Evolutionary conservation across 78 protist species (phyloP).

Genomic region (Pigoraptor vietnamica): DNA sequence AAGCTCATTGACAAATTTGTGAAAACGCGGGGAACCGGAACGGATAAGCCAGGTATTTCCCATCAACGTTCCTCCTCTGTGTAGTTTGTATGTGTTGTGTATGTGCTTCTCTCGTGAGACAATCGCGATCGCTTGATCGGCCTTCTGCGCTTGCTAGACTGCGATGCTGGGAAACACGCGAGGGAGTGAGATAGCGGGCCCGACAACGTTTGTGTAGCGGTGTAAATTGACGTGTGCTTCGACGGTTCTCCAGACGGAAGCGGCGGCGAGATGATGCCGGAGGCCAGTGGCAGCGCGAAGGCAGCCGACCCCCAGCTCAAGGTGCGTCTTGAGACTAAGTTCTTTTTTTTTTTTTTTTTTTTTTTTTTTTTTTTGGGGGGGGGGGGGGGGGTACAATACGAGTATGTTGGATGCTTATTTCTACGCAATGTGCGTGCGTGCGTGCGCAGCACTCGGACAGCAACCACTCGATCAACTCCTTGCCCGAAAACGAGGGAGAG

Average conservation of each 20-base stretch:
- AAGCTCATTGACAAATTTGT: not conserved
- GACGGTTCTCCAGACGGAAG: not conserved
- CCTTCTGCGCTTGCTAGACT: too few species aligned
- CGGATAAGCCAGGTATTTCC: not conserved
- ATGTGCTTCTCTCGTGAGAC: too few species aligned
- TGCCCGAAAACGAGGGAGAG: not conserved
- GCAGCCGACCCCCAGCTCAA: not conserved
- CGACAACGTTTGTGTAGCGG: too few species aligned
- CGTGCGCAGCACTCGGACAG: not conserved
- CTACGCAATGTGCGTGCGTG: too few species aligned
- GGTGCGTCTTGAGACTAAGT: not conserved
- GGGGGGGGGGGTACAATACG: too few species aligned
- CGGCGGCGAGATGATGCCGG: not conserved
- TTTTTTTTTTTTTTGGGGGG: too few species aligned
- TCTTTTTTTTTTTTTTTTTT: not conserved
- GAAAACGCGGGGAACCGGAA: not conserved
- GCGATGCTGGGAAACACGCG: too few species aligned
- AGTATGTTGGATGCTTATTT: not conserved
- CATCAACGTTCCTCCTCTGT: too few species aligned
- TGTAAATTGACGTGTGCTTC: too few species aligned
- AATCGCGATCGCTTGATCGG: too few species aligned
- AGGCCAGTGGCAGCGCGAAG: not conserved
- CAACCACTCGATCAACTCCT: not conserved
- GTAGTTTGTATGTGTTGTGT: too few species aligned
- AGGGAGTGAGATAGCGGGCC: too few species aligned